Evolutionary conservation across 2,329 filamentous ascomycete species (phyloP).

Genomic region (Thielaviopsis euricoi): DNA sequence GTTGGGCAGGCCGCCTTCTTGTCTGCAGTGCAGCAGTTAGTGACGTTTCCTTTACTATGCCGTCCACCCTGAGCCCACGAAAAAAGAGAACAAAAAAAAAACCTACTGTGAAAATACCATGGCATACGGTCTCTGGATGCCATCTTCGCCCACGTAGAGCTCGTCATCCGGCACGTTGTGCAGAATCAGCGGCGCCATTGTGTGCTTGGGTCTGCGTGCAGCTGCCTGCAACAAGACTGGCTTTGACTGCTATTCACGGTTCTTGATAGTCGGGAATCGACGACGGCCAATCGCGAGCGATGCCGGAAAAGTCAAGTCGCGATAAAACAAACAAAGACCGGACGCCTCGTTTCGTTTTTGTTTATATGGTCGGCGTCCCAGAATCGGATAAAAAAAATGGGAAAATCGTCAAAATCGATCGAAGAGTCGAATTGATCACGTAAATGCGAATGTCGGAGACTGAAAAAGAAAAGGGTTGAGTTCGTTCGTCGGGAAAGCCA

Average conservation of each 20-base stretch:
- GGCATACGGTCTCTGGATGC: slow-evolving; percentile 47
- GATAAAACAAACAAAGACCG: background rate
- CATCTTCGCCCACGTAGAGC: slow-evolving; percentile 48
- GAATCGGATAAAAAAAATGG: background rate
- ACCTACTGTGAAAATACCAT: slow-evolving; percentile 48
- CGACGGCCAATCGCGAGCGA: no score
- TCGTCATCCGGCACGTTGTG: slow-evolving; percentile 55
- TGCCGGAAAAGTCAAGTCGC: background rate
- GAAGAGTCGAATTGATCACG: background rate
- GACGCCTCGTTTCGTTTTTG: background rate
- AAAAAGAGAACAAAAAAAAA: no score
- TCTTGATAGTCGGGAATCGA: background rate
- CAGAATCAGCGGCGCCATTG: slow-evolving; percentile 48
- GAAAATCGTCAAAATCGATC: no score
- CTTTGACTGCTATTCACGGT: no score
- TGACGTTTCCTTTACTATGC: no score
- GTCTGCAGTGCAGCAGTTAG: slow-evolving; percentile 23
- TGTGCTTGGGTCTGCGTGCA: background rate
- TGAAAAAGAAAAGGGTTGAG: background rate
- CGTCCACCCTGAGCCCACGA: no score
- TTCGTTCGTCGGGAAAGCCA: background rate
- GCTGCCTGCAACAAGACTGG: no score
- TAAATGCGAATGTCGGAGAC: background rate
- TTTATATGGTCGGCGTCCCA: background rate
- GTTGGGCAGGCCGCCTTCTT: slow-evolving; percentile 32